Evolutionary conservation across 2,329 filamentous ascomycete species (phyloP), one percentile per base, ranked within the genome.

Genomic region (Aspergillus pseudonomiae): DNA sequence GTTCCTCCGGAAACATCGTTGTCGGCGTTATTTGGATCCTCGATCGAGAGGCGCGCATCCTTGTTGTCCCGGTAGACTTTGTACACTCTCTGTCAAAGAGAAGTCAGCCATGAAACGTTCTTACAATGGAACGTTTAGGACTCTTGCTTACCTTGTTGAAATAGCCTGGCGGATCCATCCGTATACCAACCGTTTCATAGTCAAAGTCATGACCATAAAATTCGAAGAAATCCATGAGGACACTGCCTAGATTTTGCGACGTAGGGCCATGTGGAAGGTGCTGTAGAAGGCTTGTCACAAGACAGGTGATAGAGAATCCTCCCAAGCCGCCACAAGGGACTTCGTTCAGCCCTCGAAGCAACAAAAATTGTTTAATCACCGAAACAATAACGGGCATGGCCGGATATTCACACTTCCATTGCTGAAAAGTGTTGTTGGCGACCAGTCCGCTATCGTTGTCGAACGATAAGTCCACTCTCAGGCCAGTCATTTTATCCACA

Each of bases 1-100:
- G 93, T 95, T 11, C 94, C 94, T 11, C 93, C 93, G 0, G 95
- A 90, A 30, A 99, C 95, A 73, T 99, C 95, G 75, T 98, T 98
- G 30, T 84, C 81, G 0, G 86, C 76, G 63, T 92, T 91, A 76
- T 98, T 97, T 0, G 95, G 95, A 73, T 99, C 95, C 63, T 97
- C 90, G 71, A 99, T 97, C 10, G 90, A 91, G 1, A 99, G 83
- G 1, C 93, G 88, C 57, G 90, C 84, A 16, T 77, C 78, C 71
- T 89, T 89, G 70, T 85, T 86, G 71, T 74, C 76, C 34, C 75
- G 72, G 60, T 79, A 78, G 46, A 89, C 87, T 4, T 82, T 77
- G 58, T 88, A 71, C 4, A 69, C 68, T 62, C 69, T 67, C 67
- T 70, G 54, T 41, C 56, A 39, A 12, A 43, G 52, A 60, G 68